phyloP scores from a whole-genome alignment of 768 basidiomycete species.

The Rickenella mellea region DNA sequence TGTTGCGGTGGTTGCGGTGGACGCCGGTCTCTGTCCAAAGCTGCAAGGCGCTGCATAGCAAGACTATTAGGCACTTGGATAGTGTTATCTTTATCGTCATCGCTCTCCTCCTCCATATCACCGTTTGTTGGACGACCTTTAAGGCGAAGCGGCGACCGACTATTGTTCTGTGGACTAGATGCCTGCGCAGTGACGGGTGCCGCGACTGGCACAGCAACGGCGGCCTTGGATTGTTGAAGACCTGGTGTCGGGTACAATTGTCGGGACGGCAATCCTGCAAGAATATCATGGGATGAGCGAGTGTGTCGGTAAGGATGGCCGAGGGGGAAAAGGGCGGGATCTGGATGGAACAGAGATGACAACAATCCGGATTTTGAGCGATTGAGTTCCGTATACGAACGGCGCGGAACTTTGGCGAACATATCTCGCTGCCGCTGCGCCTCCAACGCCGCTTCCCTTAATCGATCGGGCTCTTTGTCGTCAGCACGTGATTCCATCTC shows the following conservation, averaged over 20 bases:
- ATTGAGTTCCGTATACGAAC: constrained; percentile 52
- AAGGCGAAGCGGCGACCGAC: constrained; percentile 17
- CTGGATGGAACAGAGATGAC: constrained; percentile 64
- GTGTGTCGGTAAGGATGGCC: constrained; percentile 50
- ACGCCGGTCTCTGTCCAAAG: constrained; percentile 42
- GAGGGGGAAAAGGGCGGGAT: constrained; percentile 47
- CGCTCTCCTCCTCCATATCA: constrained; percentile 58
- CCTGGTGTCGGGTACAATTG: constrained; percentile 13
- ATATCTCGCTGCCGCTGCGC: constrained; percentile 58
- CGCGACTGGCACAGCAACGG: constrained; percentile 50
- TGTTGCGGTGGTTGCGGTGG: constrained; percentile 22
- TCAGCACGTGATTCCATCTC: constrained; percentile 13
- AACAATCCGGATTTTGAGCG: constrained; percentile 49
- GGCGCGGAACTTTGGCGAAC: constrained; percentile 61
- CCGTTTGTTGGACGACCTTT: constrained; percentile 47
- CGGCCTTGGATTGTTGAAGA: constrained; percentile 44
- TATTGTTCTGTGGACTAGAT: constrained; percentile 15
- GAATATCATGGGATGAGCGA: constrained; percentile 40
- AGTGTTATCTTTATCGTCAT: constrained; percentile 40
- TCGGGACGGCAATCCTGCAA: constrained; percentile 13
- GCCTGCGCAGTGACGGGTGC: constrained; percentile 33
- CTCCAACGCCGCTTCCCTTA: constrained; percentile 51
- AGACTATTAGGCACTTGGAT: constrained; percentile 57
- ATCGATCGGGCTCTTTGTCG: constrained; percentile 16
- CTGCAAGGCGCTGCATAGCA: constrained; percentile 57